Evolutionary conservation across 306 rosid genomes (phyloP), one percentile per base, ranked within the genome.

Genomic region (Quercus aquifolioides): DNA sequence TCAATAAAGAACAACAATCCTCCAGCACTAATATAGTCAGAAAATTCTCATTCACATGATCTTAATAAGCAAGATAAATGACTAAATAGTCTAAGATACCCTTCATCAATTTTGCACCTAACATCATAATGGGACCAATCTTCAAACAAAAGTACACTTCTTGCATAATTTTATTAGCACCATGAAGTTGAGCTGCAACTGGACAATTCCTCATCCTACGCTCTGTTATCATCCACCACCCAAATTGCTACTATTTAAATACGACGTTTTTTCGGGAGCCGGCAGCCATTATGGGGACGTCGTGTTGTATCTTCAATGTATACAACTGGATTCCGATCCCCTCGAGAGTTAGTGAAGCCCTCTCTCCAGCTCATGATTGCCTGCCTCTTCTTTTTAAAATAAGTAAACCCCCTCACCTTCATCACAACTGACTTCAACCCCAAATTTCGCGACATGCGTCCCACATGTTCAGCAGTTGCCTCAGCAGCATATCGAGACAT

Each of bases 291-390:
- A 71, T 93, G 97, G 56, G 97, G 90, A 5, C 81, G 77, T 28
- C 88, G 79, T 33, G 97, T 91, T 55, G 90, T 80, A 80, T 93
- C 97, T 87, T 91, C 97, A 56, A 91, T 51, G 79, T 78, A 89
- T 33, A 88, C 87, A 84, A 93, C 67, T 4, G 97, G 94, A 79
- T 64, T 83, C 73, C 68, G 75, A 71, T 70, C 90, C 64, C 78
- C 81, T 68, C 81, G 79, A 49, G 97, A 87, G 59, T 80, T 88
- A 11, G 90, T 80, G 58, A 82, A 91, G 14, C 96, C 96, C 18
- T 89, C 96, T 81, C 77, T 89, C 96, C 94, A 89, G 83, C 94
- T 88, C 81, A 83, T 17, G 78, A 93, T 87, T 2, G 97, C 96
- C 65, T 86, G 89, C 84, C 76, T 94, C 76, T 94, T 94, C 89